These are phyloP conservation scores for Serendipita sp. DNA, from an alignment of 1,284 basidiomycete species.

Conservation along the genomic window DNA sequence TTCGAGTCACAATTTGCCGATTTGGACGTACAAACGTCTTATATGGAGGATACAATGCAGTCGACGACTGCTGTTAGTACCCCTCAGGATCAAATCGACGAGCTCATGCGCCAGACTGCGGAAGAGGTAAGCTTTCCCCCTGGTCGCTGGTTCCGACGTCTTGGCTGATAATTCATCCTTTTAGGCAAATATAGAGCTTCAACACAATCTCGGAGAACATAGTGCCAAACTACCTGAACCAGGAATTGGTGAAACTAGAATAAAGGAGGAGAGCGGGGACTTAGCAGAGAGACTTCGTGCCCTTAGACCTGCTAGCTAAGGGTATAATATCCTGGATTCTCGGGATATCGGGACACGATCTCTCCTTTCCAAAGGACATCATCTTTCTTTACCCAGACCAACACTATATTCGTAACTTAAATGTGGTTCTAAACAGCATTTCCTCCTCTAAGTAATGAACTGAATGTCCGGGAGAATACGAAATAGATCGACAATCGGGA, in stretches of 20 bases:
- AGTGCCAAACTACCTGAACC: constrained; percentile 37
- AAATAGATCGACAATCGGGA: no score
- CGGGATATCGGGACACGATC: no score
- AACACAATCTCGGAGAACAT: constrained; percentile 72
- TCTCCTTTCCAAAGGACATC: no score
- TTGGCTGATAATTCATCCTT: neutral
- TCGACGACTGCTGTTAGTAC: constrained; percentile 85
- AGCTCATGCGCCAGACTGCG: constrained; percentile 83
- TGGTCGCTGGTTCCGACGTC: neutral
- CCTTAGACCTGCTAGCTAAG: constrained; percentile 56
- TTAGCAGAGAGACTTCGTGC: constrained; percentile 72
- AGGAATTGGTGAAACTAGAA: constrained; percentile 25
- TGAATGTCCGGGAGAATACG: no score
- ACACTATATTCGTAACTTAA: no score
- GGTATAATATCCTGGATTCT: neutral
- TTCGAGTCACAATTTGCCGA: constrained; percentile 96
- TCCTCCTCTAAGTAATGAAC: no score
- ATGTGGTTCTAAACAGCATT: no score
- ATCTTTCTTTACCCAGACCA: no score
- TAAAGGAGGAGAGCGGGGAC: constrained; percentile 62
- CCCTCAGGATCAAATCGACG: constrained; percentile 94
- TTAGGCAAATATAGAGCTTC: constrained; percentile 78
- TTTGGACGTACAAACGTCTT: constrained; percentile 93
- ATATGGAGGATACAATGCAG: constrained; percentile 96
- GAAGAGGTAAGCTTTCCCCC: constrained; percentile 48